Conservation (phyloP, 2,329 filamentous ascomycete genomes). For the Talaromyces sp. region DNA sequence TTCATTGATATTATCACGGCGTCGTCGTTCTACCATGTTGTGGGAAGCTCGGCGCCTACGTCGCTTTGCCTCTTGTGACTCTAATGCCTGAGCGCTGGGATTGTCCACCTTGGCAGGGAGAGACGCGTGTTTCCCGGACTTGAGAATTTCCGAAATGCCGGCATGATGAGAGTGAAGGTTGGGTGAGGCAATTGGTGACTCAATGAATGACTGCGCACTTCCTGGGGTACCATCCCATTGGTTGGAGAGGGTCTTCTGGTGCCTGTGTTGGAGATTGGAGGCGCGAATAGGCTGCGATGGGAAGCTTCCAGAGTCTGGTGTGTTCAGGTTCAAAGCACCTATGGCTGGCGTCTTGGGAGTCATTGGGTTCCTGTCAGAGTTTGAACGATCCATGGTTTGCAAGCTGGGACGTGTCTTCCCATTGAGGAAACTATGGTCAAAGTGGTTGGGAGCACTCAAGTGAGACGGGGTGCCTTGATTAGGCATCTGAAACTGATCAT, state of each 20-base stretch:
- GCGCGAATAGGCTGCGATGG: conserved; percentile 75
- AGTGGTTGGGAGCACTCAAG: conserved; percentile 40
- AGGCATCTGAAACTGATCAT: conserved; percentile 67
- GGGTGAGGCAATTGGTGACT: conserved; percentile 85
- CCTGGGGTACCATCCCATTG: conserved; percentile 87
- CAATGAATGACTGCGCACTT: conserved; percentile 79
- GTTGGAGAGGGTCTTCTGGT: conserved; percentile 79
- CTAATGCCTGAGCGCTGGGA: conserved; percentile 51
- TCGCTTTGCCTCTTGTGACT: conserved; percentile 89
- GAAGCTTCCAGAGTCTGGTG: conserved; percentile 69
- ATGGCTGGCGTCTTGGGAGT: conserved; percentile 82
- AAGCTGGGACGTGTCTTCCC: conserved; percentile 58
- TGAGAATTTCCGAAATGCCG: conserved; percentile 84
- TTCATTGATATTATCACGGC: conserved; percentile 97
- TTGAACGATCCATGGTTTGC: conserved; percentile 66
- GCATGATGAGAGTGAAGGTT: conserved; percentile 53
- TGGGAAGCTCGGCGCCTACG: conserved; percentile 89
- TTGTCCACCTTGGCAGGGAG: conserved; percentile 81
- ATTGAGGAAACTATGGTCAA: conserved; percentile 57
- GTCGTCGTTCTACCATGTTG: conserved; percentile 90
- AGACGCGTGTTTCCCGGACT: conserved; percentile 76
- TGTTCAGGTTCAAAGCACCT: conserved; percentile 66
- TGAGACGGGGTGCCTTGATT: conserved; percentile 46
- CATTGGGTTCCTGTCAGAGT: conserved; percentile 74
- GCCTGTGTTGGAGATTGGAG: conserved; percentile 56